Conservation (phyloP, 2,329 filamentous ascomycete species). For the Aspergillus sp. region DNA sequence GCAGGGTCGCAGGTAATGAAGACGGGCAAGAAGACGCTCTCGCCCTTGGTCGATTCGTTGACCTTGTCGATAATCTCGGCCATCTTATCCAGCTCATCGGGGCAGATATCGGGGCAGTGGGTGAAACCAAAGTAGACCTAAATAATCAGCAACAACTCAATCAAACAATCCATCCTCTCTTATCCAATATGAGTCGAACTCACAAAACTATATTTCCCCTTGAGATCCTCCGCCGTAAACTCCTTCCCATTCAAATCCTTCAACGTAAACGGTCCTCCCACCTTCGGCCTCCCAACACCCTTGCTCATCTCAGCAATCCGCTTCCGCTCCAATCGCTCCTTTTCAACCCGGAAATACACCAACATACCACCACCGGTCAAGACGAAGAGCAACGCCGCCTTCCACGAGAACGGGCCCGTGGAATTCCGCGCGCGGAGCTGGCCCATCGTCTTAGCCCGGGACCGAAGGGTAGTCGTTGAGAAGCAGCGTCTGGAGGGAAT, state of each 20-base stretch:
- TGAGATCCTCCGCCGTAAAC: slow-evolving; percentile 75
- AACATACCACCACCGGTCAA: slow-evolving; percentile 70
- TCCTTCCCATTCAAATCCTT: slow-evolving; percentile 74
- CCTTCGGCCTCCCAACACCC: slow-evolving; percentile 86
- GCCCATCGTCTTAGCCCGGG: slow-evolving; percentile 32
- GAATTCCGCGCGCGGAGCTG: slow-evolving; percentile 35
- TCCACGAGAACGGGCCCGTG: slow-evolving; percentile 78
- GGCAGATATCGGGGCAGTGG: slow-evolving; percentile 97
- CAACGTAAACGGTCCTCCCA: slow-evolving; percentile 81
- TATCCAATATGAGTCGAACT: slow-evolving; percentile 10
- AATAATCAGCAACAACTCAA: background rate
- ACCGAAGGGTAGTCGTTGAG: slow-evolving; percentile 21
- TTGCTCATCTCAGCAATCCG: slow-evolving; percentile 88
- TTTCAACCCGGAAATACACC: slow-evolving; percentile 91
- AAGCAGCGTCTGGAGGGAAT: slow-evolving; percentile 13
- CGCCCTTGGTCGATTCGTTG: slow-evolving; percentile 31
- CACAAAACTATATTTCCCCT: slow-evolving; percentile 68
- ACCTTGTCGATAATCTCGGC: slow-evolving; percentile 82
- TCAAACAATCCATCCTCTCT: background rate
- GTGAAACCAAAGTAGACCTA: slow-evolving; percentile 98
- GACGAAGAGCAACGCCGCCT: slow-evolving; percentile 81
- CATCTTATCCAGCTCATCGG: slow-evolving; percentile 99
- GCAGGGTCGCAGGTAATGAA: slow-evolving; percentile 96
- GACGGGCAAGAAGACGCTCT: slow-evolving; percentile 61
- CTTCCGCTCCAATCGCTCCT: slow-evolving; percentile 83